A percentile compares a stretch with the other conserved stretches of the same genome.
Conservation (phyloP, 2,329 filamentous ascomycete species). For the Metarhizium anisopliae region DNA sequence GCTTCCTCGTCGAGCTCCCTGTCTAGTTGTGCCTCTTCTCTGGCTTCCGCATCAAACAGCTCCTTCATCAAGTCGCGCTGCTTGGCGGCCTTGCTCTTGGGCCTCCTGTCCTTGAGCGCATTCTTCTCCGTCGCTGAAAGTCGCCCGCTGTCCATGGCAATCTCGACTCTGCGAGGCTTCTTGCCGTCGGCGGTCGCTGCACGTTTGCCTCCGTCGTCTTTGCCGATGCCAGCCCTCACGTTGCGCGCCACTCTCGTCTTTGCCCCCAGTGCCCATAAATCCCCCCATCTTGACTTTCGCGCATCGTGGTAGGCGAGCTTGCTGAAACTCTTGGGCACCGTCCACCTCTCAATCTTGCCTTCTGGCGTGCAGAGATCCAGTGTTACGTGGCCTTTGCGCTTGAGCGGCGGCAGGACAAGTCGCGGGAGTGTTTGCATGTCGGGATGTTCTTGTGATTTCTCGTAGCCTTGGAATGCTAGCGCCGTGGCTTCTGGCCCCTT, state of each 20-base stretch:
- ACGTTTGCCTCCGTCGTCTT: constrained; percentile 38
- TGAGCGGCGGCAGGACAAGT: constrained; percentile 69
- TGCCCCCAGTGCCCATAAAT: constrained; percentile 89
- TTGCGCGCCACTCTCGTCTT: constrained; percentile 66
- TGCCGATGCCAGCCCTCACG: constrained; percentile 48
- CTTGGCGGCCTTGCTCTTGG: constrained; percentile 31
- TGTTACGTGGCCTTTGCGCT: constrained; percentile 79
- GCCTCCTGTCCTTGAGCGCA: constrained; percentile 25
- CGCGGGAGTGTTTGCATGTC: constrained; percentile 68
- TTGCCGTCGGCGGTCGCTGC: constrained; percentile 25
- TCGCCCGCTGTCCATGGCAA: constrained; percentile 24
- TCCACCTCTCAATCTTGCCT: constrained; percentile 87
- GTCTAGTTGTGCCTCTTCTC: constrained; percentile 20
- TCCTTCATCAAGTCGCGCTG: constrained; percentile 31
- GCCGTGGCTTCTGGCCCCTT: constrained; percentile 50
- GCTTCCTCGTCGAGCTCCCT: constrained; percentile 23
- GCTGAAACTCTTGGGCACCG: constrained; percentile 72
- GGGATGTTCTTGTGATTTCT: constrained; percentile 34
- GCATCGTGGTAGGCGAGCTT: constrained; percentile 84
- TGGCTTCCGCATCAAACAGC: constrained; percentile 25
- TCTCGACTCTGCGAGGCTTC: constrained; percentile 29
- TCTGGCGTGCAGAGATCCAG: constrained; percentile 85
- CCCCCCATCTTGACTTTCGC: constrained; percentile 83
- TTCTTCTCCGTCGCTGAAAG: constrained; percentile 30
- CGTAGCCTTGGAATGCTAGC: constrained; percentile 65